These are phyloP conservation scores for Ilyonectria mors-panacis DNA, from an alignment of 2,329 filamentous ascomycete species.

Conservation along the genomic window DNA sequence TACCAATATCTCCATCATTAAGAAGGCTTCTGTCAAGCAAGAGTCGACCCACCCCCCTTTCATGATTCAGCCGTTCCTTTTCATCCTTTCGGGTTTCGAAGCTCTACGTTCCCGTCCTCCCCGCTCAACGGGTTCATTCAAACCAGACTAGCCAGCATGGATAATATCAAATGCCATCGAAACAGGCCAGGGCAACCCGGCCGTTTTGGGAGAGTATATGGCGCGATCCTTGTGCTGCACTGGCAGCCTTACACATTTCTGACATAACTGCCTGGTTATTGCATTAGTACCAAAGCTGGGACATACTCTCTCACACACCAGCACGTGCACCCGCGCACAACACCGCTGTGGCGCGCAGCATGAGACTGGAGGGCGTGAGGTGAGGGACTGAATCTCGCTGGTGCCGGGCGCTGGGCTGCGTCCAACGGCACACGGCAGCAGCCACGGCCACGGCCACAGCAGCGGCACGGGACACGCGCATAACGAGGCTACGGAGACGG, in stretches of 20 bases:
- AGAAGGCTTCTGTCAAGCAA: slow-evolving; percentile 6
- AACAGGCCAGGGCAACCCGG: slow-evolving; percentile 16
- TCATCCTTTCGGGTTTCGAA: slow-evolving; percentile 2
- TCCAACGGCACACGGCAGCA: slow-evolving; percentile 30
- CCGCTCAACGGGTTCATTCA: background rate
- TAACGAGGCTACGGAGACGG: background rate
- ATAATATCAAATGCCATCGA: slow-evolving; percentile 1
- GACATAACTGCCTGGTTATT: slow-evolving; percentile 14
- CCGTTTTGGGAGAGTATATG: slow-evolving; percentile 6
- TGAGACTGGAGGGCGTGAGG: slow-evolving; percentile 13
- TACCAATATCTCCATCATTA: slow-evolving; percentile 9
- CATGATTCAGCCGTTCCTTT: background rate
- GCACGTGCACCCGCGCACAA: slow-evolving; percentile 24
- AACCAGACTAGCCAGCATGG: slow-evolving; percentile 5
- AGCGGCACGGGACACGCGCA: background rate
- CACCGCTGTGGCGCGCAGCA: slow-evolving; percentile 21
- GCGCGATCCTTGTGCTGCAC: slow-evolving; percentile 5
- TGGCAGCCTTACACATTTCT: slow-evolving; percentile 20
- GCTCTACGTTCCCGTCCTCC: background rate
- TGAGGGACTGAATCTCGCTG: slow-evolving; percentile 7
- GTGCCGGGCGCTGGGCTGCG: slow-evolving; percentile 37
- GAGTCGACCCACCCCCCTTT: slow-evolving; percentile 6
- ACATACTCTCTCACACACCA: slow-evolving; percentile 25
- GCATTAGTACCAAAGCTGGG: slow-evolving; percentile 18
- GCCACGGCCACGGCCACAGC: background rate